Percentiles rank a stretch among this genome's conserved stretches.
Evolutionary conservation across 2,329 filamentous ascomycete species (phyloP).

Genomic region (Thelonectria rubi): DNA sequence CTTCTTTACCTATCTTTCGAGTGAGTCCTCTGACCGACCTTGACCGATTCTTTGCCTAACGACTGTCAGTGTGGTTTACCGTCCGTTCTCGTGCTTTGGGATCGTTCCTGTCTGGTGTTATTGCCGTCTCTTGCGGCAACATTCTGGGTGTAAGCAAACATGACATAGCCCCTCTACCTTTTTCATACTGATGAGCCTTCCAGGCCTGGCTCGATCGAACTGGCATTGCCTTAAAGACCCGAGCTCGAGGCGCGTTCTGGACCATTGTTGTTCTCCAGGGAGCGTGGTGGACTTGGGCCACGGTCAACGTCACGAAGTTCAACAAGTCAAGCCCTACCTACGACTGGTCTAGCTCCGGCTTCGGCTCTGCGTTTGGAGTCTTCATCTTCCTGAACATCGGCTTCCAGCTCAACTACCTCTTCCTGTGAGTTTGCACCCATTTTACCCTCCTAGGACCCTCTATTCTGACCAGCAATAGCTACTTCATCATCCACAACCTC

Average conservation of each 20-base stretch:
- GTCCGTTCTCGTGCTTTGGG: constrained; percentile 75
- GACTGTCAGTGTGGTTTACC: constrained; percentile 67
- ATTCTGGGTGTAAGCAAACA: constrained; percentile 62
- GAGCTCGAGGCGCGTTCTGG: constrained; percentile 65
- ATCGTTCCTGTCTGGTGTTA: constrained; percentile 74
- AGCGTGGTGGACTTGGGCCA: constrained; percentile 78
- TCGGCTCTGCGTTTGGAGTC: constrained; percentile 72
- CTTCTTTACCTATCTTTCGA: constrained; percentile 71
- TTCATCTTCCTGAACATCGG: constrained; percentile 73
- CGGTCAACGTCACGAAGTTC: constrained; percentile 70
- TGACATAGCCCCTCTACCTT: constrained; percentile 37
- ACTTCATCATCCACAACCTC: constrained; percentile 75
- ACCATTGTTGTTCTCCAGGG: constrained; percentile 67
- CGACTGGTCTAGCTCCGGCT: constrained; percentile 72
- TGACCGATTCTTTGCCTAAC: constrained; percentile 8
- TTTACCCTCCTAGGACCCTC: rapidly evolving
- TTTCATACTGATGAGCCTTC: constrained; percentile 1
- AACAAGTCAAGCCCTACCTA: constrained; percentile 64
- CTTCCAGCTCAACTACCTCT: constrained; percentile 80
- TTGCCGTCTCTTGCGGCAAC: constrained; percentile 72
- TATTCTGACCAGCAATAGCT: constrained; percentile 51
- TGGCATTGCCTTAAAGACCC: constrained; percentile 60
- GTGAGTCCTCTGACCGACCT: constrained; percentile 23
- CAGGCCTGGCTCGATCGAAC: constrained; percentile 68
- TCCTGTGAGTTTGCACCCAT: constrained; percentile 58